Conservation (phyloP, 2,329 filamentous ascomycete genomes). For the Colletotrichum camelliae region DNA sequence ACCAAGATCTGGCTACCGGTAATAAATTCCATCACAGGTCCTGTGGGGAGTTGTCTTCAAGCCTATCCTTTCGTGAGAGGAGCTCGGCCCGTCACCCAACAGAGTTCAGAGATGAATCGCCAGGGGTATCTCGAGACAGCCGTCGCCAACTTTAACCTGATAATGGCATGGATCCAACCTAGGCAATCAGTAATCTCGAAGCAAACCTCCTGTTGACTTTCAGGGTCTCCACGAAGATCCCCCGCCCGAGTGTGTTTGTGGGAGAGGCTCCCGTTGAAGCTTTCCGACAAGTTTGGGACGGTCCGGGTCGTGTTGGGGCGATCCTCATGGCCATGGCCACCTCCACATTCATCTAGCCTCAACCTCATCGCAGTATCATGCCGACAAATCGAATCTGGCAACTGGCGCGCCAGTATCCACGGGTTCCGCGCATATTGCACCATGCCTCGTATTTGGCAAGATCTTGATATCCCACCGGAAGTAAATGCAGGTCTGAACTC, state of each 20-base stretch:
- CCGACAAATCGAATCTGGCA: background rate
- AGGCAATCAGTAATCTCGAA: background rate
- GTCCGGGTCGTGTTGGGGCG: background rate
- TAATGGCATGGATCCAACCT: background rate
- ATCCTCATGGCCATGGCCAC: background rate
- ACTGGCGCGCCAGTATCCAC: background rate
- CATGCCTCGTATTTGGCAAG: background rate
- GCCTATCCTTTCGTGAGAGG: background rate
- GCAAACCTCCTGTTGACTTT: background rate
- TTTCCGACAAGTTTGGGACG: background rate
- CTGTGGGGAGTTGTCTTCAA: background rate
- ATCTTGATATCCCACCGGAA: background rate
- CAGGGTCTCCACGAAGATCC: background rate
- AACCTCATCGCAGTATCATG: background rate
- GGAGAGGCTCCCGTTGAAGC: background rate
- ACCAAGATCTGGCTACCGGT: background rate
- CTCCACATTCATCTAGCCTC: background rate
- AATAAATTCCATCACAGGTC: background rate
- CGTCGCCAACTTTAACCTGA: background rate
- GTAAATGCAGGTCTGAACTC: background rate
- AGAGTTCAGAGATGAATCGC: background rate
- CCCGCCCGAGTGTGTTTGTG: background rate
- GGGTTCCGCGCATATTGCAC: background rate
- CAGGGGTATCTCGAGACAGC: background rate
- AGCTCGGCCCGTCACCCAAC: background rate